Conservation (phyloP, 192 early-diverging fungal genomes). For the Mortierella hygrophila region DNA sequence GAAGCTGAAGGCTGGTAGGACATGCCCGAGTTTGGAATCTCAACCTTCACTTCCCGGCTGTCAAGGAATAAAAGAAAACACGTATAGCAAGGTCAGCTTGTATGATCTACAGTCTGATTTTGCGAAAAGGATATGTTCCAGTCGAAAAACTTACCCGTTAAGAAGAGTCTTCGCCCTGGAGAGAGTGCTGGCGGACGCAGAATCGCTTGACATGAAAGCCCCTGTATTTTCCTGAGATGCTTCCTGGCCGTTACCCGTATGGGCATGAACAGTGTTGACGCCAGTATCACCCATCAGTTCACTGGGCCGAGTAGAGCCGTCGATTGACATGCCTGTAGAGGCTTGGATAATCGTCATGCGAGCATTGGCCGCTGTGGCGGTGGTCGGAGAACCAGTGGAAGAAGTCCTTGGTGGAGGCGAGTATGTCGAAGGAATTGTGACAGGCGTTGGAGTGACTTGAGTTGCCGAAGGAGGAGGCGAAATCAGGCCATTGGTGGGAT, state of each 20-base stretch:
- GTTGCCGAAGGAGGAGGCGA: constrained; percentile 29
- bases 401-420: constrained; percentile 29
- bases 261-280: constrained; percentile 3
- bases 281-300: constrained; percentile 26
- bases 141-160: background rate
- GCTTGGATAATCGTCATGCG: constrained; percentile 17
- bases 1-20: constrained; percentile 25
- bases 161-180: background rate
- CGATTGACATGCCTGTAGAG: constrained; percentile 11
- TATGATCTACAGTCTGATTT: background rate
- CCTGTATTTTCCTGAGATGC: background rate
- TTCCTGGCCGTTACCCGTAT: background rate
- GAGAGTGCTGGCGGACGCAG: background rate
- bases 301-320: constrained; percentile 31
- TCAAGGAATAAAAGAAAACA: background rate
- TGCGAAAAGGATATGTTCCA: background rate
- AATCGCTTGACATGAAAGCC: background rate
- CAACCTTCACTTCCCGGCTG: constrained; percentile 20
- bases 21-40: constrained; percentile 38
- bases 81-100: background rate
- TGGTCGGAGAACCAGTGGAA: background rate
- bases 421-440: background rate
- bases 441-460: background rate
- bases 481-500: constrained; percentile 6
- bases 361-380: constrained; percentile 2